phyloP scores from a whole-genome alignment of 805 yeast genomes.

The Monosporozyma unispora region DNA sequence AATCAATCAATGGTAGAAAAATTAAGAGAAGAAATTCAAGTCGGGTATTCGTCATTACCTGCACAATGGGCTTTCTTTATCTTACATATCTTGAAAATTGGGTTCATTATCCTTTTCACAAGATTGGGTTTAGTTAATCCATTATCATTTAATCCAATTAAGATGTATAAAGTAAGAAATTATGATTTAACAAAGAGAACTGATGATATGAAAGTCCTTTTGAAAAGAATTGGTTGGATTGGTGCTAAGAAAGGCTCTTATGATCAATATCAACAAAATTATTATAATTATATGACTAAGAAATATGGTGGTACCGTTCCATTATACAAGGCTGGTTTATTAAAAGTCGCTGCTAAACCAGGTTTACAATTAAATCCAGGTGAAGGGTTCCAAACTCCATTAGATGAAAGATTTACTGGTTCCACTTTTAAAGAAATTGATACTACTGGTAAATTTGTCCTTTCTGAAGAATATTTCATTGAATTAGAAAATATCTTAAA shows the following conservation, averaged over 20 bases:
- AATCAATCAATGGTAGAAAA: conserved; percentile 36
- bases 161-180: conserved; percentile 27
- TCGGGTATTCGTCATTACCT: conserved; percentile 31
- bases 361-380: conserved; percentile 61
- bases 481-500: conserved; percentile 43
- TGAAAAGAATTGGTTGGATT: conserved; percentile 84
- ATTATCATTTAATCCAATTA: conserved; percentile 37
- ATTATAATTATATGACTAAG: conserved; percentile 54
- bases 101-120: conserved; percentile 46
- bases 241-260: conserved; percentile 69
- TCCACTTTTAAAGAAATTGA: conserved; percentile 33
- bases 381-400: conserved; percentile 73
- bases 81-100: conserved; percentile 59
- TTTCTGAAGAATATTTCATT: conserved; percentile 48
- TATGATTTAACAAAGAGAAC: conserved; percentile 19
- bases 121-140: conserved; percentile 78
- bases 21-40: conserved; percentile 41
- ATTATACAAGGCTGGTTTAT: conserved; percentile 67
- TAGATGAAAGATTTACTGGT: conserved; percentile 31
- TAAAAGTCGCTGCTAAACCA: conserved; percentile 46
- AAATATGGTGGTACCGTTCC: conserved; percentile 65
- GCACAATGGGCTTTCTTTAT: conserved; percentile 63
- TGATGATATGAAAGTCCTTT: conserved; percentile 32
- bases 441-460: conserved; percentile 36
- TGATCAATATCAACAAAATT: conserved; percentile 61